Base-by-base conservation (phyloP, 225 moss, liverwort and hornwort species). In the Neckera pumila region DNA sequence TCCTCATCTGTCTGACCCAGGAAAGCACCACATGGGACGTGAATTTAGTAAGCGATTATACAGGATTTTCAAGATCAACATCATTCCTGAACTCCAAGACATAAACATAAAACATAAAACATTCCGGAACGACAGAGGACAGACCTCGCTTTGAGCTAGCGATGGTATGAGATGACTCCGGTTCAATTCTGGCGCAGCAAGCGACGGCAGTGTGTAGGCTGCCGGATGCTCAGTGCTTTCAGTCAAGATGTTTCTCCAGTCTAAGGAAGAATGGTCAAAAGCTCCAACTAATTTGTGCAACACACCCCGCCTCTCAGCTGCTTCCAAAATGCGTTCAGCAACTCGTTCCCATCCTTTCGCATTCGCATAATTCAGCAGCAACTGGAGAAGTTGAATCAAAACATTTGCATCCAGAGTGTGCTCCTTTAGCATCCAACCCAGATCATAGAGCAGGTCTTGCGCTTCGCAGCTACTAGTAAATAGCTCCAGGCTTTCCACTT, bases 311-410 rank as follows among this genome's bases (percentile, higher is more conserved):
- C 91, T 93, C 56, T 90, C 89, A 61, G 98, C 95, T 88, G 92
- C 93, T 91, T 96, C 92, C 79, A 94, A 88, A 86, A 97, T 94
- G 86, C 92, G 92, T 88, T 97, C 90, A n/a, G 91, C 89, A 30
- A 96, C 93, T 65, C 92, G 93, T 86, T 87, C 92, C 98, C 98
- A 98, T 84, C 91, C 94, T 87, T 94, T 89, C 51, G 76, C 88
- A 83, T 93, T 90, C 88, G 92, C 82, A 91, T 87, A 88, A 82
- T 89, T 87, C 89, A 94, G 92, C 84, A 93, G 73, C 90, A 53
- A 84, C 83, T 91, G 92, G 28, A 93, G 88, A 64, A 91, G 92
- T 65, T 88, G 86, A 51, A 70, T 81, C 61, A 90, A 85, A 76
- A 80, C 73, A 59, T 63, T 70, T 5, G 87, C 88, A 80, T 91